These are phyloP conservation scores for Verticillium isaacii DNA, from an alignment of 2,329 filamentous ascomycete genomes.

Conservation along the genomic window DNA sequence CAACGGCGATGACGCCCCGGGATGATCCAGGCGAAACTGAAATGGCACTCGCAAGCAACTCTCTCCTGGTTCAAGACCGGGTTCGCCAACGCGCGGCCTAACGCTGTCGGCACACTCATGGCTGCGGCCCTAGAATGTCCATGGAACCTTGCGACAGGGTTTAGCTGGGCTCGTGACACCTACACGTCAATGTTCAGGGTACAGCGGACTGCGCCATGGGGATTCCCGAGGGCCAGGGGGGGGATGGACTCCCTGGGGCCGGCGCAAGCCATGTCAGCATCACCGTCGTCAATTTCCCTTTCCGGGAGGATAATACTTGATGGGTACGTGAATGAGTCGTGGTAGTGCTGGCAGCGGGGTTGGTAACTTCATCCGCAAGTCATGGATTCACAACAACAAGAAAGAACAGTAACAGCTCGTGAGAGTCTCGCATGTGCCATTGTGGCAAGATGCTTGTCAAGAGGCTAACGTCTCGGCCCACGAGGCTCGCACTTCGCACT, in stretches of 20 bases:
- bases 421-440: neutral
- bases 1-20: neutral
- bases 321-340: neutral
- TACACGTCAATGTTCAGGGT: too few species aligned
- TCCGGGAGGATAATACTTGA: neutral
- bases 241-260: neutral
- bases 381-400: neutral
- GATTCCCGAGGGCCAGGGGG: constrained; percentile 8
- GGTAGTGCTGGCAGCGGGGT: neutral
- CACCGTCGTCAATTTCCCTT: neutral
- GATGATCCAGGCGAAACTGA: neutral
- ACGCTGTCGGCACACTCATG: neutral
- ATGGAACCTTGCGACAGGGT: constrained; percentile 6
- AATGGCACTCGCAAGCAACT: neutral
- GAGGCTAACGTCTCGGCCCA: neutral
- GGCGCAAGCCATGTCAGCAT: constrained; percentile 6
- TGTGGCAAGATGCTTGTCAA: neutral
- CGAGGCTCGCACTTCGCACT: neutral
- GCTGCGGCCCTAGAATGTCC: constrained; percentile 7
- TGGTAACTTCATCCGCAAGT: neutral
- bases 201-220: constrained; percentile 1
- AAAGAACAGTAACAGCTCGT: neutral
- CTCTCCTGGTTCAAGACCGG: neutral
- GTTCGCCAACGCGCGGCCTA: neutral
- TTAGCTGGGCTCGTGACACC: neutral